phyloP scores from a whole-genome alignment of 148 eudicot genomes.

The Polygonum aviculare region DNA sequence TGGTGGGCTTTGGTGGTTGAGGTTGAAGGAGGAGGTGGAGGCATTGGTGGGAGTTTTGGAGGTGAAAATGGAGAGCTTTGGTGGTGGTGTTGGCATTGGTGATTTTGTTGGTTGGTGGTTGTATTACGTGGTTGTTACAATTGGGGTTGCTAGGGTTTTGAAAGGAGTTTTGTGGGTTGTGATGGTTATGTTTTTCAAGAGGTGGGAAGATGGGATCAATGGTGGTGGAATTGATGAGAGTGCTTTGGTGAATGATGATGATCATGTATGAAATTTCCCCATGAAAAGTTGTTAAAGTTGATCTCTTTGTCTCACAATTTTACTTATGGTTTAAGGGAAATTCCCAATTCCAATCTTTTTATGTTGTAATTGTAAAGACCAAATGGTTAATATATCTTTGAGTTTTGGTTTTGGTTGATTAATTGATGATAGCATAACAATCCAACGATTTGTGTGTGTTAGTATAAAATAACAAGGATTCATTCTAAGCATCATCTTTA shows the following conservation, averaged over 20 bases:
- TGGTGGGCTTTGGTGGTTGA: conserved; percentile 65
- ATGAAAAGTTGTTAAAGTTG: background rate
- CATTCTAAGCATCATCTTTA: background rate
- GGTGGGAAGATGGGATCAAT: background rate
- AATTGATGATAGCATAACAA: background rate
- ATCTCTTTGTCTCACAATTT: background rate
- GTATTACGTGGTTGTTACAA: conserved; percentile 53
- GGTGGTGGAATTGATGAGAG: background rate
- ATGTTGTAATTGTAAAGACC: background rate
- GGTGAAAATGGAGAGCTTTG: conserved; percentile 31
- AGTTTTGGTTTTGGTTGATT: background rate
- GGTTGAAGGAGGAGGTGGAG: conserved; percentile 68
- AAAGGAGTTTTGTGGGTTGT: conserved; percentile 38
- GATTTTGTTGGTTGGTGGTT: conserved; percentile 77
- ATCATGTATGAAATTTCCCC: background rate
- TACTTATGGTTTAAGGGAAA: background rate
- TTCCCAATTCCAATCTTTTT: background rate
- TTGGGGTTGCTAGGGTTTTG: conserved; percentile 58
- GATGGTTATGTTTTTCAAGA: conserved; percentile 25
- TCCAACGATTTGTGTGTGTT: background rate
- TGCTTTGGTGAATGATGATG: background rate
- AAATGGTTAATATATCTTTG: background rate
- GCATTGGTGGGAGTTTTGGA: conserved; percentile 54
- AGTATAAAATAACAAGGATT: background rate
- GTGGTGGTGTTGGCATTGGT: conserved; percentile 33